These are phyloP conservation scores for Monosporozyma aquatica DNA, from an alignment of 805 yeast species.

Conservation along the genomic window DNA sequence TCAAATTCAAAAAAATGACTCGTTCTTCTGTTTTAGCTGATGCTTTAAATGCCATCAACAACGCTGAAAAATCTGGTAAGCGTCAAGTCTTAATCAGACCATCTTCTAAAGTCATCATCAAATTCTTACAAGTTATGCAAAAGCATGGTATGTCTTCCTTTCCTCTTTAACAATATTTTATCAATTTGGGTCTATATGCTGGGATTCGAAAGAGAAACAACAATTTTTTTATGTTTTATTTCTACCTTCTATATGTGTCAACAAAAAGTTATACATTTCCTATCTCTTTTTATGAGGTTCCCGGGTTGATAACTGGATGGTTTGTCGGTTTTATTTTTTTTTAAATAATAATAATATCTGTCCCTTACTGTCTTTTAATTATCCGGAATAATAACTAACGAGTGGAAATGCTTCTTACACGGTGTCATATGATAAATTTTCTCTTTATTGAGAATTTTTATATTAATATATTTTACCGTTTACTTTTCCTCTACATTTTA, in stretches of 20 bases:
- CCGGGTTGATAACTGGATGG: slow-evolving; percentile 99
- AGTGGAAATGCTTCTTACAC: slow-evolving; percentile 62
- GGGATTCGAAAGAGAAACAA: neutral
- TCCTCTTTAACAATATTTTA: neutral
- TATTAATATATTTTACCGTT: slow-evolving; percentile 39
- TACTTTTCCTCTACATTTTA: slow-evolving; percentile 56
- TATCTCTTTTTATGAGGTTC: slow-evolving; percentile 5
- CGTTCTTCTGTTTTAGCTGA: slow-evolving; percentile 97
- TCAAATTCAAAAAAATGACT: slow-evolving; percentile 59
- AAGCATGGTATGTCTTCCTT: slow-evolving; percentile 58
- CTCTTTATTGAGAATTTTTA: neutral
- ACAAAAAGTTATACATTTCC: no score
- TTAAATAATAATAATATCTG: slow-evolving; percentile 28
- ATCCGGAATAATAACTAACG: slow-evolving; percentile 66
- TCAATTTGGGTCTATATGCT: no score
- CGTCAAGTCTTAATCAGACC: slow-evolving; percentile 98
- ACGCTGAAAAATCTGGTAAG: slow-evolving; percentile 98
- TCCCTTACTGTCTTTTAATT: slow-evolving; percentile 97
- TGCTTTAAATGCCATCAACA: slow-evolving; percentile 95
- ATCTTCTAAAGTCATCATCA: slow-evolving; percentile 93
- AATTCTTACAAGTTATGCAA: slow-evolving; percentile 93
- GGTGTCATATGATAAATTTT: slow-evolving; percentile 25
- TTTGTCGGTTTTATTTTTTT: slow-evolving; percentile 49
- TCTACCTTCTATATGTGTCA: no score
- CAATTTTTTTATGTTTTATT: no score